These are phyloP conservation scores for Neurospora sp. DNA, from an alignment of 495 filamentous ascomycete genomes.

Conservation along the genomic window DNA sequence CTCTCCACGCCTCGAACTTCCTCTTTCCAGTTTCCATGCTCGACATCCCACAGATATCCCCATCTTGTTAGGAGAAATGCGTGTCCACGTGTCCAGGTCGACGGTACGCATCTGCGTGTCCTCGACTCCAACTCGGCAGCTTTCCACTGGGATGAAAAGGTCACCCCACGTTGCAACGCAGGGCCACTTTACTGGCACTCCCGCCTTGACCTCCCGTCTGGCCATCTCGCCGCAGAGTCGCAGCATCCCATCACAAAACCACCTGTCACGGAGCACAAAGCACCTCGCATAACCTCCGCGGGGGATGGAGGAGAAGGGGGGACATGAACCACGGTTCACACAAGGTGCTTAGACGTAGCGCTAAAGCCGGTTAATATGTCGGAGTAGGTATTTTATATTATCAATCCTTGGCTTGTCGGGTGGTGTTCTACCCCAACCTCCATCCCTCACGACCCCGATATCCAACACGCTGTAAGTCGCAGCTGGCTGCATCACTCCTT, in stretches of 20 bases:
- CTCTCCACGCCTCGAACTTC: not conserved
- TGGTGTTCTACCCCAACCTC: not conserved
- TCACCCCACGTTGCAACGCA: not conserved
- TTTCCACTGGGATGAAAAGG: not conserved
- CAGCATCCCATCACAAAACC: not conserved
- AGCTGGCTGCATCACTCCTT: not conserved
- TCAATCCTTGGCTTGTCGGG: not conserved
- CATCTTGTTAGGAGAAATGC: not conserved
- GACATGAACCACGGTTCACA: not conserved
- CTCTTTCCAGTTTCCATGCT: not conserved
- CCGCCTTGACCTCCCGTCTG: not conserved
- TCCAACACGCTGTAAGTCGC: not conserved
- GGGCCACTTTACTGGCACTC: not conserved
- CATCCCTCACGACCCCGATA: not conserved
- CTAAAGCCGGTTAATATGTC: not conserved
- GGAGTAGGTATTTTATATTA: not conserved
- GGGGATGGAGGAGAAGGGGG: not conserved
- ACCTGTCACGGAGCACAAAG: not conserved
- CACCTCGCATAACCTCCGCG: not conserved
- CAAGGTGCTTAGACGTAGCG: not conserved
- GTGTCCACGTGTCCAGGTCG: not conserved
- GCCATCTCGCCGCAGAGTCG: not conserved
- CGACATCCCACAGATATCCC: not conserved
- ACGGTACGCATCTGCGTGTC: not conserved
- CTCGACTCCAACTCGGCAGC: not conserved